These are phyloP conservation scores for Exophiala spinifera DNA, from an alignment of 2,329 filamentous ascomycete species.

Conservation along the genomic window DNA sequence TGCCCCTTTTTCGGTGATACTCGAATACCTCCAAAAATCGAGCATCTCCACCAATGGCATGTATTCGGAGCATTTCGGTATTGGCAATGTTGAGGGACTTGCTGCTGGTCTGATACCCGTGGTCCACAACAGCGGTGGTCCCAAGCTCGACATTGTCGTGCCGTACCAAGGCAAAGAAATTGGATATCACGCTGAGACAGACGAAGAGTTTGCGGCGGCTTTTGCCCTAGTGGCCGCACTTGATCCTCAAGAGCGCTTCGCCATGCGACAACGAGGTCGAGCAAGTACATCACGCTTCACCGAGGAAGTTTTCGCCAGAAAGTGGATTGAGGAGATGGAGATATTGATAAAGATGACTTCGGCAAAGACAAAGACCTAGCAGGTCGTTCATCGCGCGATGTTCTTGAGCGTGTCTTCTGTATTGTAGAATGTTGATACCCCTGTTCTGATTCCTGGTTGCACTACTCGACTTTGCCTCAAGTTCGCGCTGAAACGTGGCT, in stretches of 20 bases:
- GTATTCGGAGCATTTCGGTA: conserved; percentile 99
- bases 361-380: not conserved
- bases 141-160: conserved; percentile 88
- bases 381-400: not conserved
- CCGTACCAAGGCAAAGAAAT: conserved; percentile 71
- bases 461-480: too few species aligned
- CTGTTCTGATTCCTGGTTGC: too few species aligned
- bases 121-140: conserved; percentile 89
- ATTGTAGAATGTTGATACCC: too few species aligned
- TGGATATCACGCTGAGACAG: conserved; percentile 82
- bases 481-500: too few species aligned
- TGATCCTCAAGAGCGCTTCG: conserved; percentile 59
- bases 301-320: conserved; percentile 76
- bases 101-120: conserved; percentile 90
- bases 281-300: conserved; percentile 80
- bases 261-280: conserved; percentile 72
- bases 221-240: conserved; percentile 72
- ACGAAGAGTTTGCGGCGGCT: conserved; percentile 72
- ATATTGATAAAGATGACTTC: conserved; percentile 57
- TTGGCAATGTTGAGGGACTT: conserved; percentile 97
- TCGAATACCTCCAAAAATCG: conserved; percentile 71
- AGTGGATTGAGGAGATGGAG: conserved; percentile 74
- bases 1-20: conserved; percentile 81
- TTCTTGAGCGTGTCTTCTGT: too few species aligned
- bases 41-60: conserved; percentile 93